Base-by-base conservation (phyloP, 2,329 filamentous ascomycete species). In the Talaromyces marneffei region DNA sequence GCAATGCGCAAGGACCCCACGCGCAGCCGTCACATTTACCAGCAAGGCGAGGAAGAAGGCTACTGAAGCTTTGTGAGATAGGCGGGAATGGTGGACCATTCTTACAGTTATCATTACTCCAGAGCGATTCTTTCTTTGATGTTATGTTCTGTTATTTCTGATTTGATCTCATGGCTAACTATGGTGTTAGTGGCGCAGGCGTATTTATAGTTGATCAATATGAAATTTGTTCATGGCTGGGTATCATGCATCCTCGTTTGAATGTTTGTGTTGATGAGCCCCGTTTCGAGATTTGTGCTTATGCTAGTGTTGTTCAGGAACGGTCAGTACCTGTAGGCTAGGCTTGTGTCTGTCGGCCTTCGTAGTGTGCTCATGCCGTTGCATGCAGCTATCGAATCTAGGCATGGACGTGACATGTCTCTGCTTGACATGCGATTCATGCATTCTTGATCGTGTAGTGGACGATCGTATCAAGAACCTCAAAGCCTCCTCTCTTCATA, bases 1-100 rank as follows among this genome's bases (percentile, higher is more conserved):
- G 84, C 89, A 66, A 97, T 97, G 94, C 90, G 92, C 68, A 97
- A 96, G 76, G 94, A 97, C 72, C 85, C 86, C 53, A 86, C 87
- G 64, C 84, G 92, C 71, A 88, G 85, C 73, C 88, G 91, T 69
- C 91, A 96, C 72, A 87, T 94, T 66, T 95, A 96, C 75, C 86
- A 93, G 75, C 82, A 87, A 68, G 87, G 84, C 70, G 88, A 89
- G 60, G 89, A 92, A 62, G 80, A 90, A 70, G 88, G 69, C 57
- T 79, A 79, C 63, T 77, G 66, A 66, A 48, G 23, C 39, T 57
- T 44, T 9, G 6, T 50, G 10, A n/a, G 33, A 31, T 27, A 12
- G 25, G 20, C 40, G 44, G 48, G 33, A 29, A 48, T 6, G 27
- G 40, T 35, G 35, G 59, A 14, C 16, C 33, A 55, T 54, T 48